Base-by-base conservation (phyloP, 2,329 filamentous ascomycete species). In the Neonectria sp. region DNA sequence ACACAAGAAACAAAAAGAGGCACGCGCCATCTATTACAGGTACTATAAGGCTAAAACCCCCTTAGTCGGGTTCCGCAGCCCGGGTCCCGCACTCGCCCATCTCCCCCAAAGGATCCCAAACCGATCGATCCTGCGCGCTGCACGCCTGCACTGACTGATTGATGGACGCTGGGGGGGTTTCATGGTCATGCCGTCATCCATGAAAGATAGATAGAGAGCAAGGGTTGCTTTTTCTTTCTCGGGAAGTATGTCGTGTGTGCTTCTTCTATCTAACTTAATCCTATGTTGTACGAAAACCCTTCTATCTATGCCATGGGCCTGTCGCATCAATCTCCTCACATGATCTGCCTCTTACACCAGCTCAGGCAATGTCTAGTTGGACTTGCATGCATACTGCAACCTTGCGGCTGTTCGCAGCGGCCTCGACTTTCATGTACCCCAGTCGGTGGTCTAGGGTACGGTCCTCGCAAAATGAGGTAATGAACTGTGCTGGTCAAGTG, bases 11-110 rank as follows among this genome's bases (percentile, higher is more conserved):
- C 43, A 43, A 8, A 27, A 37, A 55, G 4, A 55, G 58, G 58
- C 58, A 63, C 60, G 60, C 60, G 60, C 60, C 55, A 63, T 33
- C 60, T 63, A 2, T 13, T 37, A 56, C 35, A 37, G 37, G 12
- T 24, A 31, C 35, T 8, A 29, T 13, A 13, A 35, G 31, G 17
- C 46, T 52, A 43, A 60, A 46, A 48, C 40, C 55, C 24, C 43
- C 17, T 55, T 48, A 33, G 40, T 45, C 37, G 27, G 55, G 17
- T 45, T 59, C 51, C 51, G 51, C 33, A 11, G 43, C 48, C 37
- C 55, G n/a, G 29, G 6, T 59, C 55, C 45, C 51, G 51, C 51
- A n/a, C 43, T 25, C 45, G 52, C 53, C 43, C 37, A 46, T 46
- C 60, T 33, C 29, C 51, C 46, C 37, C 37, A 35, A 35, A 35